Evolutionary conservation across 2,329 filamentous ascomycete species (phyloP).

Genomic region (Tolypocladium tundrense): DNA sequence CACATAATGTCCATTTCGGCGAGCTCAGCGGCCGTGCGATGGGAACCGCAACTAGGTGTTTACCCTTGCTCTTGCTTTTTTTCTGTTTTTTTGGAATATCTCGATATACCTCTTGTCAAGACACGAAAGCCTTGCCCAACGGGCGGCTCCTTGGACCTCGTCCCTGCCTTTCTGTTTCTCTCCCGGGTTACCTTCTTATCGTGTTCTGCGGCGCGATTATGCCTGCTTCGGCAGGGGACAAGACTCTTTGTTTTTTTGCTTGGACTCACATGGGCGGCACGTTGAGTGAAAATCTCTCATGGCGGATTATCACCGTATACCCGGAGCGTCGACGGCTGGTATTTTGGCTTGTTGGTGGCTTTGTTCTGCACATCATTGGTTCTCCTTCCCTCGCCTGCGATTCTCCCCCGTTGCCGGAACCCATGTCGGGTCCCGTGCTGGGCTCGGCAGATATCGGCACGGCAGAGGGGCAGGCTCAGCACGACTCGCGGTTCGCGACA

Average conservation of each 20-base stretch:
- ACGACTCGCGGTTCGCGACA: background rate
- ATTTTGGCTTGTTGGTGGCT: background rate
- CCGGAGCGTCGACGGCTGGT: background rate
- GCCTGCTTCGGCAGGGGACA: background rate
- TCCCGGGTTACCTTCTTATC: background rate
- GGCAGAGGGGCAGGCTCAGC: background rate
- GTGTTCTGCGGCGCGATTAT: background rate
- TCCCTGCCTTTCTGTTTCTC: background rate
- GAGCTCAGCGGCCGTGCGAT: background rate
- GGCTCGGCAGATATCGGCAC: background rate
- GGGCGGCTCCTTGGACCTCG: background rate
- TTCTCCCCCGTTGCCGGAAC: background rate
- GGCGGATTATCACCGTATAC: background rate
- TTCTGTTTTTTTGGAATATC: background rate
- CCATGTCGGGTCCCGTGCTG: background rate
- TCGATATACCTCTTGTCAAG: background rate
- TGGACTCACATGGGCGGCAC: background rate
- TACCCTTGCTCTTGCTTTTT: background rate
- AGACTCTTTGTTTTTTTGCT: background rate
- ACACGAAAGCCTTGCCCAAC: background rate
- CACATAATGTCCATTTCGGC: background rate
- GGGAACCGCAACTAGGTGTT: background rate
- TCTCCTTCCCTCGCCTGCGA: background rate
- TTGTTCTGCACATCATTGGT: background rate
- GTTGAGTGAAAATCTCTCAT: background rate